Evolutionary conservation across 2,329 filamentous ascomycete genomes (phyloP), one percentile per base, ranked within the genome.

Genomic region (Fusarium dimerum): DNA sequence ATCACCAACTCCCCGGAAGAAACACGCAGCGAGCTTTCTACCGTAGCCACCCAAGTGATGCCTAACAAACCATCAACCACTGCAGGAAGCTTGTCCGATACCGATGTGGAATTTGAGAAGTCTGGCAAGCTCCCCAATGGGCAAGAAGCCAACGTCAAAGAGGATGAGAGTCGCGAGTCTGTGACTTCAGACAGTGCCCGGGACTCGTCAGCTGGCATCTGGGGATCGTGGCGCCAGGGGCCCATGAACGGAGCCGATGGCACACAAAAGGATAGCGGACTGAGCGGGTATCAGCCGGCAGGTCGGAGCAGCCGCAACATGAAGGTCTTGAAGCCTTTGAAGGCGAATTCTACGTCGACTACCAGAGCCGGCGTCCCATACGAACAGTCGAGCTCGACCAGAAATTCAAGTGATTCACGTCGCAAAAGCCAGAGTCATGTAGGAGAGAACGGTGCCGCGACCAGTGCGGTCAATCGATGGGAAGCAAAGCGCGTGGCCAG

Each of bases 291-390:
- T 66, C 87, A 90, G 67, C 87, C 86, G 62, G 78, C 86, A 59
- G 73, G 84, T 66, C 78, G 85, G 44, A 73, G 76, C 16, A 74
- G 80, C 15, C 83, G 88, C 45, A 86, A 85, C 46, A 97, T 97
- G 88, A 97, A 96, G 76, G 88, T 97, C 2, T 78, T 97, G 47
- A 91, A 92, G 66, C 86, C 93, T 1, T 81, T 80, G 50, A 94
- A 91, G 68, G 78, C 86, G 6, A 73, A 74, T 18, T 81, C 86
- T 1, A 74, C 75, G 2, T 78, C 79, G 11, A 73, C 75, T 9
- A 36, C 10, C 2, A 77, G 77, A 52, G 78, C 78, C 0, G 79
- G 79, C 1, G 63, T 77, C 2, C 69, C 79, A 2, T 82, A 83
- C 51, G 84, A 87, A 56, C 73, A 78, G 5, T 66, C 78, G 4